Evolutionary conservation across 2,329 filamentous ascomycete species (phyloP).

Genomic region (Blumeria hordei): DNA sequence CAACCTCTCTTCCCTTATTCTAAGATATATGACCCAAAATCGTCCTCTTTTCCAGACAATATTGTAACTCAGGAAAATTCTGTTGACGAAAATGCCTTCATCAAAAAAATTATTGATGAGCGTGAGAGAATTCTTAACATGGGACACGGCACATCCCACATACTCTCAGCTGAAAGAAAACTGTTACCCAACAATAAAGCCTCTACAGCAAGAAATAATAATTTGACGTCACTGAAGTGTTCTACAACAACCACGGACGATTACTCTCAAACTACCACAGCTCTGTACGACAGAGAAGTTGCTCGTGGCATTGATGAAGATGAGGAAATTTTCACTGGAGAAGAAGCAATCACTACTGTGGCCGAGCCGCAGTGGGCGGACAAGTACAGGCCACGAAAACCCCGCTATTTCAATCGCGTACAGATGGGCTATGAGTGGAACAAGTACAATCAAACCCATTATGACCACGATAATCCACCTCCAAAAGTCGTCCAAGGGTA

Average conservation of each 20-base stretch:
- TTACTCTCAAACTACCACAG: constrained; percentile 67
- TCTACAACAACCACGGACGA: constrained; percentile 47
- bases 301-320: constrained; percentile 79
- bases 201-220: constrained; percentile 15
- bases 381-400: constrained; percentile 75
- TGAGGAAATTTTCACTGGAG: constrained; percentile 82
- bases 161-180: constrained; percentile 16
- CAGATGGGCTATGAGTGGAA: constrained; percentile 99
- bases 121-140: constrained; percentile 36
- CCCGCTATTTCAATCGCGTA: constrained; percentile 89
- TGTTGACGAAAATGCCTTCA: constrained; percentile 31
- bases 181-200: constrained; percentile 13
- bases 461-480: constrained; percentile 92
- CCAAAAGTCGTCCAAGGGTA: constrained; percentile 97
- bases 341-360: constrained; percentile 48
- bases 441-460: constrained; percentile 99
- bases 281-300: constrained; percentile 76
- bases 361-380: constrained; percentile 54
- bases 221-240: constrained; percentile 40
- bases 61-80: constrained; percentile 38
- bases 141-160: constrained; percentile 40
- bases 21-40: constrained; percentile 34
- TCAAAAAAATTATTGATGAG: constrained; percentile 30
- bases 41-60: constrained; percentile 34
- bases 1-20: constrained; percentile 18